phyloP scores from a whole-genome alignment of 371 early-diverging fungal species.

The Mucor racemosus region DNA sequence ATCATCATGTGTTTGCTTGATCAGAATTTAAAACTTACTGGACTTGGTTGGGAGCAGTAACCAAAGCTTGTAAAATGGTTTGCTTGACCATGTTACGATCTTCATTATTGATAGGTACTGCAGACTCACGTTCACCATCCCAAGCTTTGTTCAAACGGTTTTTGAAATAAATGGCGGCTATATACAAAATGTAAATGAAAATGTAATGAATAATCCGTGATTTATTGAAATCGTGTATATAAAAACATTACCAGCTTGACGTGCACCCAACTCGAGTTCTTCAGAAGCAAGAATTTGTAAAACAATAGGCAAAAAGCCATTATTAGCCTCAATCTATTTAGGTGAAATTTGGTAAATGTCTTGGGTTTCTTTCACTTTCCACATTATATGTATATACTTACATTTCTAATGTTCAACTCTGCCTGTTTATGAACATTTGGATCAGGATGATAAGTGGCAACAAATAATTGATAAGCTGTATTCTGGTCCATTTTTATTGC shows the following conservation, averaged over 20 bases:
- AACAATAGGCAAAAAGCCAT: conserved; percentile 71
- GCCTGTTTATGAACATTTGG: conserved; percentile 70
- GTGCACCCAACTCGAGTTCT: conserved; percentile 67
- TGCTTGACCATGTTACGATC: conserved; percentile 80
- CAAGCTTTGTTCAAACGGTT: conserved; percentile 84
- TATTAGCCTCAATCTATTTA: conserved; percentile 59
- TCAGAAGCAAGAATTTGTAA: conserved; percentile 74
- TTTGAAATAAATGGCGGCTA: conserved; percentile 95
- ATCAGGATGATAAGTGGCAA: conserved; percentile 75
- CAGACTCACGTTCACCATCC: conserved; percentile 53
- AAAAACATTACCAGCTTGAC: conserved; percentile 72
- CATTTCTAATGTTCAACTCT: conserved; percentile 51
- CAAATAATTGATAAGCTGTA: conserved; percentile 62
- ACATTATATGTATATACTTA: conserved; percentile 2
- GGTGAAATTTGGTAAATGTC: no score
- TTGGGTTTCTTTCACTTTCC: no score
- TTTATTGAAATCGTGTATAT: no score
- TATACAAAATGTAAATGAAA: conserved; percentile 17
- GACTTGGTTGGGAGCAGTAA: conserved; percentile 70
- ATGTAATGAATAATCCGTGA: no score
- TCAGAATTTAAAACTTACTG: conserved; percentile 56
- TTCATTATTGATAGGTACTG: conserved; percentile 64
- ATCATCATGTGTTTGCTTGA: background rate
- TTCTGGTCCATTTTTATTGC: conserved; percentile 42
- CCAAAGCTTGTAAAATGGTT: conserved; percentile 79